Conservation (phyloP, 305 asterid species). For the Fraxinus albicans region DNA sequence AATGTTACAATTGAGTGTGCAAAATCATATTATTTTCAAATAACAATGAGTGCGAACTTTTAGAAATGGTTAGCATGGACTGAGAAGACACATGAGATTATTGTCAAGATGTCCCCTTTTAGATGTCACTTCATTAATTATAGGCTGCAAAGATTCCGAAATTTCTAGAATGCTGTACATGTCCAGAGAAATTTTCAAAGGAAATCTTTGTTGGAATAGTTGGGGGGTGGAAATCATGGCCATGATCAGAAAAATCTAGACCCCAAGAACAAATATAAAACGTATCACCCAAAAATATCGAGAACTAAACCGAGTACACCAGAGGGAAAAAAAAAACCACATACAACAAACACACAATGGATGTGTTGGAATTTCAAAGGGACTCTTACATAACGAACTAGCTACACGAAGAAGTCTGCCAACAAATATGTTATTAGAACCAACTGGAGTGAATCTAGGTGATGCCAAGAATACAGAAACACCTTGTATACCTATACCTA, state of each 20-base stretch:
- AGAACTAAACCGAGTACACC: not conserved
- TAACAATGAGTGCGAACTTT: too few relatives aligned
- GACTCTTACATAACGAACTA: not conserved
- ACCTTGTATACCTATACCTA: constrained; percentile 39
- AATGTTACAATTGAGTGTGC: too few relatives aligned
- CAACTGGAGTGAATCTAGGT: constrained; percentile 6
- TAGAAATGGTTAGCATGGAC: too few relatives aligned
- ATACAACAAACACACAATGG: not conserved
- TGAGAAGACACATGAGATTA: too few relatives aligned
- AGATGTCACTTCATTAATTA: too few relatives aligned
- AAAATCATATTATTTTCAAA: too few relatives aligned
- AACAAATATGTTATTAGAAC: not conserved
- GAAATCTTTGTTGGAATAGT: not conserved
- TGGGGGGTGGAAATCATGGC: not conserved
- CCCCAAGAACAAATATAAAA: not conserved
- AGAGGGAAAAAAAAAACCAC: not conserved
- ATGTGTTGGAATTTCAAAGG: not conserved
- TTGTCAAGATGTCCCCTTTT: too few relatives aligned
- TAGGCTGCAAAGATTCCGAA: not conserved
- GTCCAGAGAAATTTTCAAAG: not conserved
- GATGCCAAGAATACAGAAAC: constrained; percentile 12
- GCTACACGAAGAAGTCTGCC: not conserved
- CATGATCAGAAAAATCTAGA: not conserved
- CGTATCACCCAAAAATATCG: not conserved
- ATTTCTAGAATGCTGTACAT: not conserved